Evolutionary conservation across 2,329 filamentous ascomycete genomes (phyloP).

Genomic region (Torrubiellomyces zombiae): DNA sequence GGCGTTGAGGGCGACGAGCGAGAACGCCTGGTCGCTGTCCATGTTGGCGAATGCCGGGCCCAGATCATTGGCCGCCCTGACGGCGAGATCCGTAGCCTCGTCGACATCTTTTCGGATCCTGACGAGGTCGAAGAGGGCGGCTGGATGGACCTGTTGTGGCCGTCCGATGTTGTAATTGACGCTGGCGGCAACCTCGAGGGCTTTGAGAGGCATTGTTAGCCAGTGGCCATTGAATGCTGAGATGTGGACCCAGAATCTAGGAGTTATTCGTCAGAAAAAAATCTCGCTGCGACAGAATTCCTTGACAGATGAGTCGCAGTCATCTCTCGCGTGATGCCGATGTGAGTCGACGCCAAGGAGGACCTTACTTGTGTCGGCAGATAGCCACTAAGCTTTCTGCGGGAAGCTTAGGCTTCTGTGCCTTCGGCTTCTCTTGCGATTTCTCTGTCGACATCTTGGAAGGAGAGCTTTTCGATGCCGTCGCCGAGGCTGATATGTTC

Average conservation of each 20-base stretch:
- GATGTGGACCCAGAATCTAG: slow-evolving; percentile 71
- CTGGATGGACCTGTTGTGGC: slow-evolving; percentile 62
- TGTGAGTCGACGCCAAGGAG: too few relatives aligned
- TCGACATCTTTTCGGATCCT: slow-evolving; percentile 70
- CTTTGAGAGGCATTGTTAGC: slow-evolving; percentile 63
- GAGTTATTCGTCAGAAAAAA: slow-evolving; percentile 19
- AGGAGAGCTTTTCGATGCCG: too few relatives aligned
- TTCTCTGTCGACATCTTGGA: too few relatives aligned
- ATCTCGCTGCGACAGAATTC: slow-evolving; percentile 55
- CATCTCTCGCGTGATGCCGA: too few relatives aligned
- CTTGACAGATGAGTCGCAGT: too few relatives aligned
- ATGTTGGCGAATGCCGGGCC: too few relatives aligned
- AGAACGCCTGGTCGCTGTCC: too few relatives aligned
- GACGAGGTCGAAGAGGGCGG: slow-evolving; percentile 67
- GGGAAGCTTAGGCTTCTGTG: too few relatives aligned
- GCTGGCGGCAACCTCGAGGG: slow-evolving; percentile 63
- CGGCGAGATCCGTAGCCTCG: slow-evolving; percentile 61
- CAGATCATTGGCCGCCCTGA: slow-evolving; percentile 59
- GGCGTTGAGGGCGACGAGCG: slow-evolving; percentile 26
- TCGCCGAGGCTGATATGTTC: too few relatives aligned
- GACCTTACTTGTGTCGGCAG: too few relatives aligned
- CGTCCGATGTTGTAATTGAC: slow-evolving; percentile 63
- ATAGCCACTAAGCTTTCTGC: too few relatives aligned
- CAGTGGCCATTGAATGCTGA: slow-evolving; percentile 72
- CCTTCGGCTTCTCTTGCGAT: too few relatives aligned